Conservation (phyloP, 2,329 filamentous ascomycete genomes). For the Aureobasidium sp. region DNA sequence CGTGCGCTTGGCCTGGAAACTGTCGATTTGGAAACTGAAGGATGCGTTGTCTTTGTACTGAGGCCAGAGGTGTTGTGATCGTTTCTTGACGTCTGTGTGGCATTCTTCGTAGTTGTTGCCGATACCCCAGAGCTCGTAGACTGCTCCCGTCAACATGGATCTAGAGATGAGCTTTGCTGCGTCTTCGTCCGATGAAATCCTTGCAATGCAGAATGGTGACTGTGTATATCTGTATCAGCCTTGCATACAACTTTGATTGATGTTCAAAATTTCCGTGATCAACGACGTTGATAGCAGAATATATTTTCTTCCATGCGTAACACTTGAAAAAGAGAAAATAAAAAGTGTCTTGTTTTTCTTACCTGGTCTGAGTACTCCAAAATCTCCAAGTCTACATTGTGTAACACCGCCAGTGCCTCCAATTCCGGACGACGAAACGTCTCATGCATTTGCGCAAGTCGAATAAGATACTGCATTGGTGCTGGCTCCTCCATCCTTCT, state of each 20-base stretch:
- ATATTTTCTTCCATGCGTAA: not conserved
- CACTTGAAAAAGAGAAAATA: not conserved
- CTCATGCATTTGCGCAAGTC: constrained; percentile 84
- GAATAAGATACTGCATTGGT: constrained; percentile 70
- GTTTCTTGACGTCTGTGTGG: constrained; percentile 55
- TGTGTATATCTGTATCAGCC: constrained; percentile 32
- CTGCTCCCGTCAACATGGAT: constrained; percentile 72
- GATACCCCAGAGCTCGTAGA: constrained; percentile 84
- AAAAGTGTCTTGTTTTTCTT: constrained; percentile 21
- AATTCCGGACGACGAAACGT: constrained; percentile 84
- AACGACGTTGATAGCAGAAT: not conserved
- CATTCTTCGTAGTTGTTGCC: constrained; percentile 61
- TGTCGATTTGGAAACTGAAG: constrained; percentile 80
- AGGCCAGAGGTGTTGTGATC: constrained; percentile 59
- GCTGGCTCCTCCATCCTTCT: not conserved
- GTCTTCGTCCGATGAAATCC: constrained; percentile 55
- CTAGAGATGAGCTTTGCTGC: constrained; percentile 65
- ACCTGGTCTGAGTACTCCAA: constrained; percentile 69
- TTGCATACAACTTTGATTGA: not conserved
- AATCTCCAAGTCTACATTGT: constrained; percentile 61
- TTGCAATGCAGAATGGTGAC: constrained; percentile 81
- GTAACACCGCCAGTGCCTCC: constrained; percentile 66
- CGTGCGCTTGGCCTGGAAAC: constrained; percentile 68
- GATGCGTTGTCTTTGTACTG: constrained; percentile 53
- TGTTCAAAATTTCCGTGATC: not conserved